Conservation (phyloP, 208 protist species). For the Wallacemonas rigidus region DNA sequence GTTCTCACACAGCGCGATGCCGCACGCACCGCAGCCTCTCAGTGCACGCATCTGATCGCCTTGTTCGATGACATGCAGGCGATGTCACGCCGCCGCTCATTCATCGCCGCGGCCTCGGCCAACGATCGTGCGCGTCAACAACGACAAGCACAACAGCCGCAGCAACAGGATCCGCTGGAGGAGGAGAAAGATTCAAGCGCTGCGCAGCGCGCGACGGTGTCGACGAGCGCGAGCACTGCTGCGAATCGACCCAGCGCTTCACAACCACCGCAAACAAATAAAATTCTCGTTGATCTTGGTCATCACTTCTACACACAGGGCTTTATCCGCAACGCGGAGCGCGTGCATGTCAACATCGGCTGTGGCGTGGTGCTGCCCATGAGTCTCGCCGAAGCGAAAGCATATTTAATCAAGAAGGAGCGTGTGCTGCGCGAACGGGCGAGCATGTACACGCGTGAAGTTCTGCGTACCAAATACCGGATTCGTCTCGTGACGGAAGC, state of each 20-base stretch:
- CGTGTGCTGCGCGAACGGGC: conserved; percentile 42
- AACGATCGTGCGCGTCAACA: neutral
- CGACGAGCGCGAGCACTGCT: conserved; percentile 3
- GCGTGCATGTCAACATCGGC: conserved; percentile 76
- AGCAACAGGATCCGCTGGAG: neutral
- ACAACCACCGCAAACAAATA: conserved; percentile 37
- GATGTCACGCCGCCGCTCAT: conserved; percentile 46
- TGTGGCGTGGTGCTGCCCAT: conserved; percentile 80
- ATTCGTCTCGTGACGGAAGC: conserved; percentile 80
- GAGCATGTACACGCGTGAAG: conserved; percentile 42
- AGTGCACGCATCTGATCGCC: conserved; percentile 68
- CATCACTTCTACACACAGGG: conserved; percentile 73
- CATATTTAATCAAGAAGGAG: conserved; percentile 64
- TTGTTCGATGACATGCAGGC: conserved; percentile 71
- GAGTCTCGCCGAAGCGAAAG: conserved; percentile 48
- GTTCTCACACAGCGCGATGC: conserved; percentile 58
- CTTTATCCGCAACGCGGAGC: conserved; percentile 30
- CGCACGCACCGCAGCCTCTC: conserved; percentile 49
- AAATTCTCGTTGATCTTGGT: conserved; percentile 78
- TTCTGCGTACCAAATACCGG: conserved; percentile 74
- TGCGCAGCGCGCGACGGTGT: neutral
- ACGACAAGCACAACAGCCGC: neutral
- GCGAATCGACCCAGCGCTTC: neutral
- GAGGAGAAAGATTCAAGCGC: neutral
- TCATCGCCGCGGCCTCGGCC: conserved; percentile 23